Conservation (phyloP, 495 filamentous ascomycete species). For the Aspergillus steynii region DNA sequence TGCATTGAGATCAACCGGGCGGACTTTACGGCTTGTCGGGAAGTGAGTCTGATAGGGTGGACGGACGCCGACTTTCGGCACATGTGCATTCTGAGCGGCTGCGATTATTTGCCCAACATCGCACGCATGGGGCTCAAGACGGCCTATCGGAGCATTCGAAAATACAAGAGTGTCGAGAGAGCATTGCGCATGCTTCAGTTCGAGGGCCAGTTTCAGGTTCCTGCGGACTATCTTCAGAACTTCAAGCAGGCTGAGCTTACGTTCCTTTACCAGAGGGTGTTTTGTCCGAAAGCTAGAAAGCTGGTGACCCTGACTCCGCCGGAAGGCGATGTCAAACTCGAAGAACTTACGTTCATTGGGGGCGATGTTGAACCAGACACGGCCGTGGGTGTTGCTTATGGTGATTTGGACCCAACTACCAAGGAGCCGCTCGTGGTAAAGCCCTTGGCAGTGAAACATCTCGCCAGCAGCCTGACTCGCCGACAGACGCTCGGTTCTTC, state of each 20-base stretch:
- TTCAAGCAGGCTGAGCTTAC: slow-evolving; percentile 88
- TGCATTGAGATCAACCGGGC: slow-evolving; percentile 87
- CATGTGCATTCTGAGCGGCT: slow-evolving; percentile 98
- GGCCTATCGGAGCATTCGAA: slow-evolving; percentile 84
- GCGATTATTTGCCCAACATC: slow-evolving; percentile 88
- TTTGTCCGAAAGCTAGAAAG: slow-evolving; percentile 69
- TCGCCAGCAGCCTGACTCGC: slow-evolving; percentile 32
- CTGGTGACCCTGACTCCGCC: slow-evolving; percentile 72
- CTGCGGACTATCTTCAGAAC: slow-evolving; percentile 70
- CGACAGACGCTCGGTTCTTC: slow-evolving; percentile 47
- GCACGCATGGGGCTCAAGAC: slow-evolving; percentile 88
- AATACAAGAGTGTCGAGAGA: slow-evolving; percentile 82
- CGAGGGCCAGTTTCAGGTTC: slow-evolving; percentile 79
- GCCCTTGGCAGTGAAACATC: slow-evolving; percentile 31
- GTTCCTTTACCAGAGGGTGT: slow-evolving; percentile 93
- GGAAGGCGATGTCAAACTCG: slow-evolving; percentile 57
- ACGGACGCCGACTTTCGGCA: slow-evolving; percentile 84
- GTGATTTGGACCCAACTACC: slow-evolving; percentile 87
- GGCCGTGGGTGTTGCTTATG: slow-evolving; percentile 74
- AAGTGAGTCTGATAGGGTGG: slow-evolving; percentile 89
- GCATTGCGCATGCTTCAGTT: slow-evolving; percentile 81
- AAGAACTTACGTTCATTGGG: slow-evolving; percentile 78
- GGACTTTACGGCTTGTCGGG: slow-evolving; percentile 84
- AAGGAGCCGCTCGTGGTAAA: slow-evolving; percentile 65
- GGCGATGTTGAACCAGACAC: slow-evolving; percentile 63